Conservation (phyloP, 2,329 filamentous ascomycete genomes). For the Bipolaris zeicola region DNA sequence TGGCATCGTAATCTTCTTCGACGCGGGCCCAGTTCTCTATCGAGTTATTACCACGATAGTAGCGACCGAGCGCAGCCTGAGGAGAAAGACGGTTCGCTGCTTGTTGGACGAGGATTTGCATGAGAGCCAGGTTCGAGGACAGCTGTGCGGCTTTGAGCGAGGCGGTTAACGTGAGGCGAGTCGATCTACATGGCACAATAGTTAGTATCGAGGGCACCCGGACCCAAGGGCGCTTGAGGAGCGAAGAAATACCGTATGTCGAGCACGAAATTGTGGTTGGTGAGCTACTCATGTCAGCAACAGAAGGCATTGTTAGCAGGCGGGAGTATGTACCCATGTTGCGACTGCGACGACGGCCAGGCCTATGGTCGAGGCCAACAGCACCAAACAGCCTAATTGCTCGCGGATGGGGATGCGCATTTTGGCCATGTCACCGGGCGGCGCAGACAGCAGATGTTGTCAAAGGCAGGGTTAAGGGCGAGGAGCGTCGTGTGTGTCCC, state of each 20-base stretch:
- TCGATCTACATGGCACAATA: constrained; percentile 47
- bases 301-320: not conserved
- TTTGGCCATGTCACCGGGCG: constrained; percentile 44
- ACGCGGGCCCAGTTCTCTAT: constrained; percentile 66
- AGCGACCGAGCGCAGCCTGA: constrained; percentile 58
- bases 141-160: constrained; percentile 86
- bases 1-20: constrained; percentile 69
- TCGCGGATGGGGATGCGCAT: constrained; percentile 89
- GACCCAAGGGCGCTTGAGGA: too few relatives aligned
- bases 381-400: constrained; percentile 81
- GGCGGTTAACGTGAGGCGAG: constrained; percentile 75
- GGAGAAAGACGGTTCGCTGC: constrained; percentile 68
- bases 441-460: constrained; percentile 15
- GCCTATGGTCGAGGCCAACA: constrained; percentile 73
- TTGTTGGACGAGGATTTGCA: constrained; percentile 74
- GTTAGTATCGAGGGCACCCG: not conserved
- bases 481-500: constrained; percentile 24
- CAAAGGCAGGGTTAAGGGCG: constrained; percentile 14
- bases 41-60: constrained; percentile 61
- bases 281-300: constrained; percentile 51
- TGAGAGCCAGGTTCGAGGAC: constrained; percentile 75
- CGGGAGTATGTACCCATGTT: constrained; percentile 56
- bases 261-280: constrained; percentile 66
- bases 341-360: constrained; percentile 81
- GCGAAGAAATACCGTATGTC: constrained; percentile 52